Evolutionary conservation across 2,329 filamentous ascomycete species (phyloP).

Genomic region (Pestalotiopsis fici): DNA sequence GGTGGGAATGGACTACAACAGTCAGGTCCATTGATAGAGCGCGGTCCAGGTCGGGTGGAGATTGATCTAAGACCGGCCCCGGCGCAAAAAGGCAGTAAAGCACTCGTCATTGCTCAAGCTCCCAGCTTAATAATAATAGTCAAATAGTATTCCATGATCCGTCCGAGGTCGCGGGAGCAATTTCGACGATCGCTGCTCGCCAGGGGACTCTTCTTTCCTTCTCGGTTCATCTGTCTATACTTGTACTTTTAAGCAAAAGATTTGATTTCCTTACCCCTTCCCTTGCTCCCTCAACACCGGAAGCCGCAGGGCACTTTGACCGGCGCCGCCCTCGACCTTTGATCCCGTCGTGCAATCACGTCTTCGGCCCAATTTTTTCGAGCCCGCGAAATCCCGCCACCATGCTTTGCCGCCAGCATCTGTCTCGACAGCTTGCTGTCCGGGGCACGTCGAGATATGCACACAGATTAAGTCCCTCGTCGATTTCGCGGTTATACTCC

Average conservation of each 20-base stretch:
- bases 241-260: background rate
- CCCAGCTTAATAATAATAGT: slow-evolving; percentile 2
- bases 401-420: slow-evolving; percentile 34
- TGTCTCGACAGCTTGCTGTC: slow-evolving; percentile 28
- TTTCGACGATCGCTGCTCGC: slow-evolving; percentile 7
- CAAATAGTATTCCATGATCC: slow-evolving; percentile 1
- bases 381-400: slow-evolving; percentile 10
- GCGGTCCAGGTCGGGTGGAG: background rate
- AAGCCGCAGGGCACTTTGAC: background rate
- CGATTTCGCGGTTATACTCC: slow-evolving; percentile 23
- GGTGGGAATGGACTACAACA: background rate
- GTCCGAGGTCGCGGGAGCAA: slow-evolving; percentile 1
- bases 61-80: background rate
- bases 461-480: slow-evolving; percentile 18
- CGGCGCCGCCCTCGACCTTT: background rate
- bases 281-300: background rate
- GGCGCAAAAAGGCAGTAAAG: slow-evolving; percentile 6
- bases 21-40: background rate
- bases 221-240: background rate
- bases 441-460: slow-evolving; percentile 21
- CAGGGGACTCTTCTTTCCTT: background rate
- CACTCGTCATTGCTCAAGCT: slow-evolving; percentile 12
- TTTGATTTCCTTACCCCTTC: background rate
- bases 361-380: slow-evolving; percentile 1
- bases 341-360: background rate